Conservation (phyloP, 1,284 basidiomycete species). For the Heterobasidion parviporum region DNA sequence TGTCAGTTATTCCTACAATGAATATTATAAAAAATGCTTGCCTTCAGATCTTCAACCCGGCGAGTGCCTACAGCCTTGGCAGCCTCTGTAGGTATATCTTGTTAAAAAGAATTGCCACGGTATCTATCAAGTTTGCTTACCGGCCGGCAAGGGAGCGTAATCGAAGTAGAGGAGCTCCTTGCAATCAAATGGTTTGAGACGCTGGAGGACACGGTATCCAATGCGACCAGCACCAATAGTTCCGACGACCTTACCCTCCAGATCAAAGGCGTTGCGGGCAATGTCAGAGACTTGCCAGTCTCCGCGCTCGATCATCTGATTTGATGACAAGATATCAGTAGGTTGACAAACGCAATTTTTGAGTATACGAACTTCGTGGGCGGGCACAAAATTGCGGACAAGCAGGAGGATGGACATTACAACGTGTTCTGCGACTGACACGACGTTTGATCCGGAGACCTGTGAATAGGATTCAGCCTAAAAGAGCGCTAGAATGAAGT, state of each 20-base stretch:
- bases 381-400: constrained; percentile 82
- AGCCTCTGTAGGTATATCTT: constrained; percentile 35
- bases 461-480: constrained; percentile 14
- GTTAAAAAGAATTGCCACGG: not conserved
- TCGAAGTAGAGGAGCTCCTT: constrained; percentile 94
- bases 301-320: constrained; percentile 73
- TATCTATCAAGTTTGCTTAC: constrained; percentile 21
- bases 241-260: constrained; percentile 88
- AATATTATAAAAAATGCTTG: constrained; percentile 6
- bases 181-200: constrained; percentile 81
- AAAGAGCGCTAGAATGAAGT: not conserved
- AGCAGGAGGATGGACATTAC: constrained; percentile 75
- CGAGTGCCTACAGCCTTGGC: constrained; percentile 66
- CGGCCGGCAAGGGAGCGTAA: constrained; percentile 74
- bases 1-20: not conserved
- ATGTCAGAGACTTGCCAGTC: constrained; percentile 83
- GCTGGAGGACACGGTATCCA: constrained; percentile 86
- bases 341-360: not conserved
- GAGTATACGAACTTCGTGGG: constrained; percentile 45
- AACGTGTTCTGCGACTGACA: constrained; percentile 90
- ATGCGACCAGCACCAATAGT: constrained; percentile 86
- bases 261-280: constrained; percentile 78
- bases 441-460: constrained; percentile 57
- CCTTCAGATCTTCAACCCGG: constrained; percentile 75
- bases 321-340: too few relatives aligned